Base-by-base conservation (phyloP, 805 yeast species). In the Jamesozyma jinghongensis region DNA sequence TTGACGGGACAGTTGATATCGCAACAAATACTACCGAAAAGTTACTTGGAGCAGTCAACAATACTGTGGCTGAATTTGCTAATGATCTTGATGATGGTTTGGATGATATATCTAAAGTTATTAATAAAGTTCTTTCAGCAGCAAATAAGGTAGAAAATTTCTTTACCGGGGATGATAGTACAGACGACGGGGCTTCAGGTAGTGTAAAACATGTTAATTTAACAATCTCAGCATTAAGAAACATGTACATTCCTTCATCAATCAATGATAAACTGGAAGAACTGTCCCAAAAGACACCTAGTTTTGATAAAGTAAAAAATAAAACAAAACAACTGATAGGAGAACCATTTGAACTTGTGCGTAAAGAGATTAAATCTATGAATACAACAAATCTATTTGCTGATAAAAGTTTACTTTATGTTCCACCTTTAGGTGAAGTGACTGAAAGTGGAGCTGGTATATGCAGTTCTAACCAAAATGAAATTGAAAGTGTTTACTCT, bases 11-110 rank as follows among this genome's bases (percentile, higher is more conserved):
- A 0, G 81, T 79, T 1, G 77, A 76, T 48, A 75, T 78, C 25
- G 94, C 94, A 0, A 57, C 84, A 1, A 81, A 84, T 53, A 74
- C 85, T 1, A 78, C 94, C 0, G 84, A 81, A 50, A 55, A 71
- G 1, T 65, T 85, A 1, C 68, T 87, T 6, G 56, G 58, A 3
- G 62, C 69, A 17, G 83, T 86, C 2, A 86, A 88, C 52, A 62
- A 62, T 1, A 77, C 92, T 0, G 57, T 85, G 1, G 60, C 60
- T 0, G 59, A 60, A 0, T 56, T 78, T n/a, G 75, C 84, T 0
- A 64, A 65, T 34, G 87, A 76, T 5, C 63, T 88, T 20, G 79
- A 85, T 41, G 71, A 67, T 29, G 92, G 88, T 0, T 61, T 88
- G 26, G 69, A 69, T 8, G 82, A 76, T 25, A 53, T 90, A 2